Evolutionary conservation across 1,139 yeast genomes (phyloP).

Genomic region (Sugiyamaella xylanicola): DNA sequence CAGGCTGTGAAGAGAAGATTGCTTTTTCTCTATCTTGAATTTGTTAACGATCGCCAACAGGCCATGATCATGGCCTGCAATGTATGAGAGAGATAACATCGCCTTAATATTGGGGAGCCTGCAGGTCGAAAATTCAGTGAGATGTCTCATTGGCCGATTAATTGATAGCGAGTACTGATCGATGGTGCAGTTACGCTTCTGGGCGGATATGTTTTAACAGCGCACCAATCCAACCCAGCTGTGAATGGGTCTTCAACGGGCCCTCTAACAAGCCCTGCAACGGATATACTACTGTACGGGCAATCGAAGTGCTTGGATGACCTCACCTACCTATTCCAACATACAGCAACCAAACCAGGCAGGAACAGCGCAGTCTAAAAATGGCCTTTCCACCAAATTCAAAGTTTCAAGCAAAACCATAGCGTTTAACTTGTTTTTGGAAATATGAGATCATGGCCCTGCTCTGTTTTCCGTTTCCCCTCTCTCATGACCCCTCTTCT

Average conservation of each 20-base stretch:
- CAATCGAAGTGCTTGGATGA: not conserved
- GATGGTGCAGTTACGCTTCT: not conserved
- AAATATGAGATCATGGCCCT: too few relatives aligned
- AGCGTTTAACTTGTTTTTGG: too few relatives aligned
- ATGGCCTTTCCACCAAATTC: too few relatives aligned
- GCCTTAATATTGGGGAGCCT: not conserved
- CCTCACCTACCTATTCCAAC: not conserved
- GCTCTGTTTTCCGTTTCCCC: too few relatives aligned
- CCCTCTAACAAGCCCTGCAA: too few relatives aligned
- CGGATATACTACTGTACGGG: not conserved
- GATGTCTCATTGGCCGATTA: not conserved
- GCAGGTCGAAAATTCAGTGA: not conserved
- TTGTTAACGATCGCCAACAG: not conserved
- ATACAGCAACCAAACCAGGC: not conserved
- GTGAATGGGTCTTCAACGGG: not conserved
- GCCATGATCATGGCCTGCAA: slow-evolving; percentile 1
- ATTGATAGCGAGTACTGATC: not conserved
- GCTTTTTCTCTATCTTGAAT: not conserved
- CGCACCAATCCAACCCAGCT: not conserved
- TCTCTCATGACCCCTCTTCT: not conserved
- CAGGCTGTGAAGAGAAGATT: not conserved
- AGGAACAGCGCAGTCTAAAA: not conserved
- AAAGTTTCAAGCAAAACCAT: too few relatives aligned
- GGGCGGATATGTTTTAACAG: not conserved
- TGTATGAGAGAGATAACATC: not conserved